These are phyloP conservation scores for Calonectria fujianensis DNA, from an alignment of 2,329 filamentous ascomycete species.

Conservation along the genomic window DNA sequence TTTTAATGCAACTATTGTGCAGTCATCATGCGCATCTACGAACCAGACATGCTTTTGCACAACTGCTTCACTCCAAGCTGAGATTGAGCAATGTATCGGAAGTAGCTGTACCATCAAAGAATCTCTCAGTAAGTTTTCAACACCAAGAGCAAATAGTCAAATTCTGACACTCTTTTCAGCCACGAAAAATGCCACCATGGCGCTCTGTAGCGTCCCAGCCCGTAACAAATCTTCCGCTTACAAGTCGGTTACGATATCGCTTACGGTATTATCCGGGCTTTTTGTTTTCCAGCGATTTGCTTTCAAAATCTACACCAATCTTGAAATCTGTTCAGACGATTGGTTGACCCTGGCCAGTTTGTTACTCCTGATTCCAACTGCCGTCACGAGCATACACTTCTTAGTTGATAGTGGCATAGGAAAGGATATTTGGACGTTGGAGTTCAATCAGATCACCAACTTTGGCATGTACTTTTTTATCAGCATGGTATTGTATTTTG, in stretches of 20 bases:
- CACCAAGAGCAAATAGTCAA: not conserved
- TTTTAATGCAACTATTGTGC: not conserved
- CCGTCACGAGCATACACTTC: slow-evolving; percentile 56
- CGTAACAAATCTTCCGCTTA: slow-evolving; percentile 58
- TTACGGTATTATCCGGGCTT: slow-evolving; percentile 60
- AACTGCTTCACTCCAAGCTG: not conserved
- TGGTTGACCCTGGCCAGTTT: slow-evolving; percentile 58
- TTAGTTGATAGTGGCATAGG: slow-evolving; percentile 66
- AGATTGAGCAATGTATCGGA: not conserved
- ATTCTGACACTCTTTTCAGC: slow-evolving; percentile 6
- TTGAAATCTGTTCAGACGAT: slow-evolving; percentile 62
- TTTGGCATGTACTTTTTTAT: slow-evolving; percentile 67
- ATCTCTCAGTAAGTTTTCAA: slow-evolving; percentile 53
- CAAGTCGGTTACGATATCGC: slow-evolving; percentile 57
- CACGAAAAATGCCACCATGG: slow-evolving; percentile 54
- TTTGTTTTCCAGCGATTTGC: slow-evolving; percentile 66
- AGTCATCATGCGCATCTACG: not conserved
- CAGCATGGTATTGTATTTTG: slow-evolving; percentile 68
- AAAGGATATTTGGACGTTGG: slow-evolving; percentile 71
- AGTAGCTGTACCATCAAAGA: slow-evolving; percentile 56
- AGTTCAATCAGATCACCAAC: slow-evolving; percentile 62
- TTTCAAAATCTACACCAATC: slow-evolving; percentile 59
- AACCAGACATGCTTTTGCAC: slow-evolving; percentile 9
- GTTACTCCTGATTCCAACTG: slow-evolving; percentile 56
- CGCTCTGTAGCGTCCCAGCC: slow-evolving; percentile 53